Percentiles rank a stretch among this genome's conserved stretches.
These are phyloP conservation scores for Lasiodiplodia sp. DNA, from an alignment of 2,329 filamentous ascomycete species.

Conservation along the genomic window DNA sequence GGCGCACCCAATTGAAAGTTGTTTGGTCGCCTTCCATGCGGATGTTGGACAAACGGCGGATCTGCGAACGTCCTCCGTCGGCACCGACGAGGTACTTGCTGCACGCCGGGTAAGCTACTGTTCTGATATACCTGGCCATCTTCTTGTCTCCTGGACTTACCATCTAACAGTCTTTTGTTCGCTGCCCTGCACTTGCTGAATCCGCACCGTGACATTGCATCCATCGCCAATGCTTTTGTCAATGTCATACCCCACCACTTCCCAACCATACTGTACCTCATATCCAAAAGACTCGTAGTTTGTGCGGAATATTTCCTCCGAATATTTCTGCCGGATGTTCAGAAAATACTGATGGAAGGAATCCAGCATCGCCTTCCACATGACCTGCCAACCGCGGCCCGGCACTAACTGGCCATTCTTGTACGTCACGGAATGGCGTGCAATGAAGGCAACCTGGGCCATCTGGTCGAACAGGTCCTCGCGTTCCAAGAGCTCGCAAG, in stretches of 20 bases:
- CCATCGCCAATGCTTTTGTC: neutral
- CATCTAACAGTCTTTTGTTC: conserved; percentile 8
- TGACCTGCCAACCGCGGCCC: neutral
- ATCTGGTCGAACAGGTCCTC: conserved; percentile 14
- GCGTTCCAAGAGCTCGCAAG: neutral
- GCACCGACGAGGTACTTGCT: conserved; percentile 20
- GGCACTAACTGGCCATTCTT: neutral
- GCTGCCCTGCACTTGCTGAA: neutral
- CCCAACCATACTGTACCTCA: neutral
- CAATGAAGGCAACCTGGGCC: neutral
- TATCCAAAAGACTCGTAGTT: conserved; percentile 6
- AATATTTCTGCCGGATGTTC: conserved; percentile 8
- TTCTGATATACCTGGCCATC: no score
- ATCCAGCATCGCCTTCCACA: neutral
- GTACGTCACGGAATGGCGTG: neutral
- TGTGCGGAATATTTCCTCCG: neutral
- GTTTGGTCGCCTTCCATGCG: conserved; percentile 12
- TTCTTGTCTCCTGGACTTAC: neutral
- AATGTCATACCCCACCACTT: neutral
- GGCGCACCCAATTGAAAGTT: conserved; percentile 5
- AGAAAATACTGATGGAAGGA: neutral
- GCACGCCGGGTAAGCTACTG: neutral
- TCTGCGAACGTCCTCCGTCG: conserved; percentile 1
- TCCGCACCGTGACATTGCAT: conserved; percentile 6
- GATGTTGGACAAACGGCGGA: conserved; percentile 5